Evolutionary conservation across 2,329 filamentous ascomycete genomes (phyloP), one percentile per base, ranked within the genome.

Genomic region (Cercospora zeina): DNA sequence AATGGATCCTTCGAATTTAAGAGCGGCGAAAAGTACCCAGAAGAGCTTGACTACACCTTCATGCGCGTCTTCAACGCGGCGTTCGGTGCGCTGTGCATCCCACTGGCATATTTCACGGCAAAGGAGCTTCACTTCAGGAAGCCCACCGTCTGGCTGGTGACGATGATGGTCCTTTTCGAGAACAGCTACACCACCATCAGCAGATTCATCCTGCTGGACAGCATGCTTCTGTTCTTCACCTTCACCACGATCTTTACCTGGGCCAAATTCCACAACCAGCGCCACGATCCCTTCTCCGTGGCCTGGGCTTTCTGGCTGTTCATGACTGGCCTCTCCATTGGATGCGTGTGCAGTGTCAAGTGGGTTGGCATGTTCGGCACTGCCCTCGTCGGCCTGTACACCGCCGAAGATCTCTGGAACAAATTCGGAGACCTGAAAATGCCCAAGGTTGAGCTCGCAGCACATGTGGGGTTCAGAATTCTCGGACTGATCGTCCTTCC

Each of bases 1-100:
- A 99, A 99, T 81, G 95, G 95, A 62, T 96, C 93, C 3, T 99
- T 99, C 79, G 95, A 99, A 75, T 99, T 99, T 85, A 99, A 99
- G 79, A 97, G 93, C 58, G 95, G 95, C 75, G 95, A 97, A 74
- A 92, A 86, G 59, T 99, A 99, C 76, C 95, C 95, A 10, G 86
- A 88, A 69, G 91, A 97, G 73, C 83, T 99, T 74, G 89, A 99
- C 82, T 99, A 96, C 78, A 96, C 93, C 71, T 96, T 96, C 75
- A 99, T 99, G 96, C 91, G 95, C 71, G 85, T 93, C 65, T 99
- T 99, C 85, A 99, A 97, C 77, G 89, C 93, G 67, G 86, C 91
- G 66, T 99, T 97, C 76, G 95, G 95, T 64, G 93, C 93, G 65
- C 82, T 95, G 64, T 97, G 91, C 74, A 87, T 99, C 51, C 95